phyloP scores from a whole-genome alignment of 148 eudicot species.

The Vaccinium myrtillus region DNA sequence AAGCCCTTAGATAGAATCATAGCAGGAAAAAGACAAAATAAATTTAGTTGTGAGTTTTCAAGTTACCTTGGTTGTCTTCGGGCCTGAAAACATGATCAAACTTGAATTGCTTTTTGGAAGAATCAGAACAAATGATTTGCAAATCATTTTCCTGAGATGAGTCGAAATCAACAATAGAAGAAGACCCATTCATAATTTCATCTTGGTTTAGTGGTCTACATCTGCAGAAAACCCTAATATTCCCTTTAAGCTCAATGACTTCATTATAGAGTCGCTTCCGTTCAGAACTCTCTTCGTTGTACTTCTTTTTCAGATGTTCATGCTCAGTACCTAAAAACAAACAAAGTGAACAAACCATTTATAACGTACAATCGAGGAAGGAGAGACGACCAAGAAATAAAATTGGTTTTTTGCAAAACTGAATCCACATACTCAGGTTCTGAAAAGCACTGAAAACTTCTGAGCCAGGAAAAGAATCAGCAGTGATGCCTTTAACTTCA shows the following conservation, averaged over 20 bases:
- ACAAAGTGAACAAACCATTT: background rate
- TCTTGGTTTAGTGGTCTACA: slow-evolving; percentile 78
- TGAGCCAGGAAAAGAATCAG: slow-evolving; percentile 61
- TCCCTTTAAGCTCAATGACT: slow-evolving; percentile 96
- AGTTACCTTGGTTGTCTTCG: slow-evolving; percentile 75
- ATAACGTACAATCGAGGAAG: background rate
- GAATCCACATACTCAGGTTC: slow-evolving; percentile 52
- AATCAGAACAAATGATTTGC: slow-evolving; percentile 64
- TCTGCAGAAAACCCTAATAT: slow-evolving; percentile 92
- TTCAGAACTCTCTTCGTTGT: slow-evolving; percentile 55
- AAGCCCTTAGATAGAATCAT: background rate
- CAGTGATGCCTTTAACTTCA: slow-evolving; percentile 65
- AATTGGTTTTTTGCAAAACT: background rate
- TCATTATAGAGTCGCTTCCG: slow-evolving; percentile 89
- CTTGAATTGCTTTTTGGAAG: slow-evolving; percentile 84
- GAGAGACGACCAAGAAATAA: background rate
- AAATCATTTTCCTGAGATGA: slow-evolving; percentile 73
- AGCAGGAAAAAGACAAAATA: background rate
- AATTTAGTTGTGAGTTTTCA: background rate
- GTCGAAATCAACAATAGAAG: slow-evolving; percentile 67
- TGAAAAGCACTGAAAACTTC: slow-evolving; percentile 66
- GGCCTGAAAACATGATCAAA: slow-evolving; percentile 91
- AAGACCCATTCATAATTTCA: slow-evolving; percentile 57
- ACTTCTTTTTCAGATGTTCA: slow-evolving; percentile 62
- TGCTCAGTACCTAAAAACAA: slow-evolving; percentile 60